phyloP scores from a whole-genome alignment of 2,329 filamentous ascomycete genomes.

The Cadophora sp. region DNA sequence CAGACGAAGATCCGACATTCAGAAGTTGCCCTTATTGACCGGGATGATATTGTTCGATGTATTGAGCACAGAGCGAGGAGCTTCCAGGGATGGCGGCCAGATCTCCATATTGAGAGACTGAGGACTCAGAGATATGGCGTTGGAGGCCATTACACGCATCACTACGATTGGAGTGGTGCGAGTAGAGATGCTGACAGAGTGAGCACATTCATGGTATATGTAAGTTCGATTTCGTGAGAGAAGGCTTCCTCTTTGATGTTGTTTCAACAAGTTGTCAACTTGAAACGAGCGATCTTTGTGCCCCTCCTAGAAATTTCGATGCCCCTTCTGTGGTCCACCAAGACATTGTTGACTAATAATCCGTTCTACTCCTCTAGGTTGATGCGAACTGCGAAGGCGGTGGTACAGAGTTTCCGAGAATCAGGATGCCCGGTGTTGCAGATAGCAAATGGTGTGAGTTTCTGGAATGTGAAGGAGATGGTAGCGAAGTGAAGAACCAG shows the following conservation, averaged over 20 bases:
- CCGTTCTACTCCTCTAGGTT: constrained; percentile 38
- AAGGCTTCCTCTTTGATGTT: background rate
- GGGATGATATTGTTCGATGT: constrained; percentile 59
- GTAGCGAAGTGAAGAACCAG: constrained; percentile 34
- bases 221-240: background rate
- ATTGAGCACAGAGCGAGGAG: constrained; percentile 62
- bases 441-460: constrained; percentile 60
- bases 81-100: constrained; percentile 65
- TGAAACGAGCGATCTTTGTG: background rate
- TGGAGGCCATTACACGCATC: constrained; percentile 64
- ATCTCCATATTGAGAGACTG: constrained; percentile 65
- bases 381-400: constrained; percentile 60
- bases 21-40: constrained; percentile 55
- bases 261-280: background rate
- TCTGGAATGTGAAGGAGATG: constrained; percentile 55
- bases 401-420: constrained; percentile 64
- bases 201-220: constrained; percentile 68
- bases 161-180: constrained; percentile 63
- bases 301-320: too few species aligned
- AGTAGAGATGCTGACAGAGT: constrained; percentile 51
- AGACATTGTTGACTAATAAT: background rate
- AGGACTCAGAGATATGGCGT: constrained; percentile 67
- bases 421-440: constrained; percentile 51
- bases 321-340: too few species aligned
- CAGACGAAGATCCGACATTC: constrained; percentile 59